Conservation (phyloP, 2,329 filamentous ascomycete species). For the Chaetoscypha palmicola region DNA sequence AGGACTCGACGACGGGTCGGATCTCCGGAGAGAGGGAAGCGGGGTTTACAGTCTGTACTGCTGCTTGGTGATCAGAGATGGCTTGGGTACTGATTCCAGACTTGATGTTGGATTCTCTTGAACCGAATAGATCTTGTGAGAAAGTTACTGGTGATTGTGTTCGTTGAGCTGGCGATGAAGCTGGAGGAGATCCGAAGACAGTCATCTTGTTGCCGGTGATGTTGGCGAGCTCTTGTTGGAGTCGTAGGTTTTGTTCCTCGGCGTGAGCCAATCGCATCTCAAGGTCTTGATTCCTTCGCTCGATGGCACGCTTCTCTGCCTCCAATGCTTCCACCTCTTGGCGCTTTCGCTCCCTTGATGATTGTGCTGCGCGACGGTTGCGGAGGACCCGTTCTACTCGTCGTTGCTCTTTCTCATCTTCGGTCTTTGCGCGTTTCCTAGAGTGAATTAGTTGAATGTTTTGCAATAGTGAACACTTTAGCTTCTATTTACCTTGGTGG, state of each 20-base stretch:
- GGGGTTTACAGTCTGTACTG: conserved; percentile 50
- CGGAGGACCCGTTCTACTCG: conserved; percentile 95
- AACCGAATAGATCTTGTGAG: conserved; percentile 51
- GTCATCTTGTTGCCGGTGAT: conserved; percentile 24
- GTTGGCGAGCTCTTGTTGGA: conserved; percentile 24
- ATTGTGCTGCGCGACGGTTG: conserved; percentile 93
- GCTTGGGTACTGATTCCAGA: conserved; percentile 19
- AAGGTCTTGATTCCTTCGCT: conserved; percentile 65
- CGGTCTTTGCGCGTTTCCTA: conserved; percentile 95
- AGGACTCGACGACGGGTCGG: conserved; percentile 42
- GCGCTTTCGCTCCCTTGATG: conserved; percentile 64
- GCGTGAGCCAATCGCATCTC: conserved; percentile 47
- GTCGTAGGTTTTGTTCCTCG: conserved; percentile 24
- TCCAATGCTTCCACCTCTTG: conserved; percentile 79
- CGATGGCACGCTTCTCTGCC: conserved; percentile 55
- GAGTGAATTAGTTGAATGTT: conserved; percentile 16
- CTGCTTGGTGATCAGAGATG: conserved; percentile 30
- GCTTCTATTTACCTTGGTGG: conserved; percentile 64
- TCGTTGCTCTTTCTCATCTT: conserved; percentile 97
- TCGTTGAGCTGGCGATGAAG: conserved; percentile 37
- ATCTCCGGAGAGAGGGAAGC: conserved; percentile 54
- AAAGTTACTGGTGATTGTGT: conserved; percentile 42
- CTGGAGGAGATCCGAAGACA: conserved; percentile 36
- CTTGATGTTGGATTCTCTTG: conserved; percentile 30
- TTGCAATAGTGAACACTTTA: conserved; percentile 1